Percentiles rank a stretch among this genome's conserved stretches.
phyloP scores from a whole-genome alignment of 495 filamentous ascomycete species.

The Penicillium odoratum region DNA sequence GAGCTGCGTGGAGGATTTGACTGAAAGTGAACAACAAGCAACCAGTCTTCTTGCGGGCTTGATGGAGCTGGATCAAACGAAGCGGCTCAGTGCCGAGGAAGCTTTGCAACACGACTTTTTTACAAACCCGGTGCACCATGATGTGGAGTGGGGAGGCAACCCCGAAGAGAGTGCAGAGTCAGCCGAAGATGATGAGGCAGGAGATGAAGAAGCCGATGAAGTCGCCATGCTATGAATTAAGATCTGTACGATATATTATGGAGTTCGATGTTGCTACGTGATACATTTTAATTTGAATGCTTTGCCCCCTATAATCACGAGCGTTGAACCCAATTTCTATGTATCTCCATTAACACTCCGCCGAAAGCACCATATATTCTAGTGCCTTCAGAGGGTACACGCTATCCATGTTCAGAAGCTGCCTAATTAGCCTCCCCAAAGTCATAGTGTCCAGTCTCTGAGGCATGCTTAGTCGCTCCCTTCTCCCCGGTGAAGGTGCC shows the following conservation, averaged over 20 bases:
- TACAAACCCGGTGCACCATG: slow-evolving; percentile 48
- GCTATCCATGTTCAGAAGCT: background rate
- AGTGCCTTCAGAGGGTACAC: background rate
- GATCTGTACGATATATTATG: slow-evolving; percentile 31
- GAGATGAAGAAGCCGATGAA: slow-evolving; percentile 44
- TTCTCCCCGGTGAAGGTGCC: slow-evolving; percentile 73
- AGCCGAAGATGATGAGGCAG: slow-evolving; percentile 36
- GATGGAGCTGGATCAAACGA: slow-evolving; percentile 57
- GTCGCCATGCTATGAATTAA: slow-evolving; percentile 44
- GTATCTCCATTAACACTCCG: background rate
- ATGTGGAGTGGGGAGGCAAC: slow-evolving; percentile 47
- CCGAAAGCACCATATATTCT: background rate
- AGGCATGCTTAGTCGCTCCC: slow-evolving; percentile 66
- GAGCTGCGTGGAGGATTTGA: slow-evolving; percentile 52
- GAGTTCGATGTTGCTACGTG: slow-evolving; percentile 16
- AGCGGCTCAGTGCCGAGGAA: slow-evolving; percentile 57
- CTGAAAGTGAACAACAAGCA: slow-evolving; percentile 49
- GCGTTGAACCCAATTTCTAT: background rate
- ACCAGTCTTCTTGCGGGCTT: slow-evolving; percentile 63
- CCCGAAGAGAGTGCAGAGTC: slow-evolving; percentile 45
- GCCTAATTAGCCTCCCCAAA: slow-evolving; percentile 63
- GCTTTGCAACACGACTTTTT: slow-evolving; percentile 68
- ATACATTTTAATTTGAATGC: slow-evolving; percentile 4
- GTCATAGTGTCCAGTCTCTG: slow-evolving; percentile 64
- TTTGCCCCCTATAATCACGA: background rate